Evolutionary conservation across 2,329 filamentous ascomycete species (phyloP).

Genomic region (Diaporthe velutina): DNA sequence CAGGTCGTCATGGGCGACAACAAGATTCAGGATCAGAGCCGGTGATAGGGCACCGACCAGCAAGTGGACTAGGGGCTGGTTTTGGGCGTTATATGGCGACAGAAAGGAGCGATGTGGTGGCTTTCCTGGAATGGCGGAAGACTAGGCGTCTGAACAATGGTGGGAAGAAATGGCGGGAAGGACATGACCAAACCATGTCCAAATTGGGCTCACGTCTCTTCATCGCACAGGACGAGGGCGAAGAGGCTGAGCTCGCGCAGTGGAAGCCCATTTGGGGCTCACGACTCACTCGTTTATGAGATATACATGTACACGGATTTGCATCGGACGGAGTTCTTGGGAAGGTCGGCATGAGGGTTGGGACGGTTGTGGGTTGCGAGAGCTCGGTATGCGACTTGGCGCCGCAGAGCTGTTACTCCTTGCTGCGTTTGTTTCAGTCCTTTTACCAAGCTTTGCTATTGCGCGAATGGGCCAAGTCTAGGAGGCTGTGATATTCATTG

Average conservation of each 20-base stretch:
- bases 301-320: conserved; percentile 18
- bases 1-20: conserved; percentile 91
- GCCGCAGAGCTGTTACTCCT: not conserved
- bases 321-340: conserved; percentile 34
- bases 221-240: not conserved
- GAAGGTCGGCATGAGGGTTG: not conserved
- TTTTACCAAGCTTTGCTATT: not conserved
- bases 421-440: not conserved
- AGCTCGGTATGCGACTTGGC: not conserved
- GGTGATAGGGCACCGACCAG: conserved; percentile 48
- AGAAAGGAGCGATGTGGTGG: too few relatives aligned
- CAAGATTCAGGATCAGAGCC: conserved; percentile 82
- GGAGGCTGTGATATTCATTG: not conserved
- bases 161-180: not conserved
- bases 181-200: not conserved
- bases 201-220: not conserved
- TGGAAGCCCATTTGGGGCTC: not conserved
- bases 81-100: not conserved
- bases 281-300: conserved; percentile 31
- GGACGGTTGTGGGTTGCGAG: not conserved
- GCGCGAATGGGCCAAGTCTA: not conserved
- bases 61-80: not conserved
- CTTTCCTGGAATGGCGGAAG: not conserved
- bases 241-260: not conserved
- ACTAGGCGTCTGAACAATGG: not conserved